Base-by-base conservation (phyloP, 2,329 filamentous ascomycete genomes). In the Tolypocladium inflatum region DNA sequence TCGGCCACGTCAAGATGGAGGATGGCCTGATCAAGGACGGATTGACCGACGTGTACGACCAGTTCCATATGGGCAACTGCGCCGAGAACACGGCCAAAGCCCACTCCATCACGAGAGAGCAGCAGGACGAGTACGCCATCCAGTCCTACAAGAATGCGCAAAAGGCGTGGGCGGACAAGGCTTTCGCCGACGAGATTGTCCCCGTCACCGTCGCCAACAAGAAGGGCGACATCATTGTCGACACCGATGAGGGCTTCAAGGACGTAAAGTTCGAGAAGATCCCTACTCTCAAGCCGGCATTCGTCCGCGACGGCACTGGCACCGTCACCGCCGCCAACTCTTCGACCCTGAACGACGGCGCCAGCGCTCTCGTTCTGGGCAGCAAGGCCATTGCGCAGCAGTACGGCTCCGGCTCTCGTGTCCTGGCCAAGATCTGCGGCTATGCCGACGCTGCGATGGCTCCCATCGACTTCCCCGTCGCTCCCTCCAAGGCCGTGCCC, bases 41-140 rank as follows among this genome's bases (percentile, higher is more conserved):
- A 0, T 76, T 99, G 61, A 96, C 91, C 78, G 94, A 99, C 70
- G 93, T 96, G 17, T 99, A 97, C 74, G 91, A 96, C 72, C 84
- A 96, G 70, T 89, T 97, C 68, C 94, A 97, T 75, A 99, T 99
- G 94, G 94, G 94, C 50, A 91, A 94, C 66, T 99, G 94, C 70
- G 92, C 92, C 19, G 94, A 99, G 77, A 90, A 88, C 64, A 97
- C 93, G 2, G 94, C 90, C 54, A 96, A 96, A 80, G 93, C 92
- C 66, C 83, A 90, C 73, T 77, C 82, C 1, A 83, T 99, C 62
- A 87, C 88, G 10, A 80, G 94, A 17, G 85, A 97, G 73, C 85
- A 89, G 71, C 94, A 99, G 76, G 94, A 99, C 68, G 81, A 88
- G 63, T 97, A 95, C 69, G 90, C 94, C 17, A 91, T 97, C 61